Percentiles rank a stretch among this genome's conserved stretches.
Conservation (phyloP, 1,284 basidiomycete species). For the Pascua sp. region DNA sequence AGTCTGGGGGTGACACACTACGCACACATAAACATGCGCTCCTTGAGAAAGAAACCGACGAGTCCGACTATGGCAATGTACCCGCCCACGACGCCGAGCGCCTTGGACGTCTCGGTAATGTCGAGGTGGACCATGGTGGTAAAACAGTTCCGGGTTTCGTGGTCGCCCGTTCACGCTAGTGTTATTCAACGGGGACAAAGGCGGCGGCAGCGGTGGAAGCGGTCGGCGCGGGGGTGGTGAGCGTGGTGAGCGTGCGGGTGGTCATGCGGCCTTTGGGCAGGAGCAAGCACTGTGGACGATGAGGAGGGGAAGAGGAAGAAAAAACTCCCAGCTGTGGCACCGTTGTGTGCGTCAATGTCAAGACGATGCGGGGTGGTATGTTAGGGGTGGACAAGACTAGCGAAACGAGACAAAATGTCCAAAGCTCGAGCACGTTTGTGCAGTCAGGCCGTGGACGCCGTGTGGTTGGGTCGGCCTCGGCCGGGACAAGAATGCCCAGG, state of each 20-base stretch:
- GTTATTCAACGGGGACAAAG: conserved; percentile 10
- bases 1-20: too few species aligned
- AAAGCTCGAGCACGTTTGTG: too few species aligned
- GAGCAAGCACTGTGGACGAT: too few species aligned
- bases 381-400: too few species aligned
- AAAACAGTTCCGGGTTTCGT: too few species aligned
- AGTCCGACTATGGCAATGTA: conserved; percentile 47
- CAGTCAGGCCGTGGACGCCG: too few species aligned
- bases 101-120: conserved; percentile 43
- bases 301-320: too few species aligned
- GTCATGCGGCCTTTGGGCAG: neutral
- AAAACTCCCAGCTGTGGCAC: neutral
- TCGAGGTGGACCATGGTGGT: conserved; percentile 45
- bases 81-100: conserved; percentile 41
- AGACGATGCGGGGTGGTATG: too few species aligned
- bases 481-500: too few species aligned
- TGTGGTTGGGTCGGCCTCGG: too few species aligned
- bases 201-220: neutral
- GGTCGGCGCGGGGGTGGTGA: neutral
- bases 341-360: neutral
- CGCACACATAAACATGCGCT: conserved; percentile 50
- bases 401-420: too few species aligned
- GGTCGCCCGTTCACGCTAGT: neutral
- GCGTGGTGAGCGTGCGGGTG: neutral
- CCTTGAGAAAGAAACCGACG: conserved; percentile 49